Percentiles rank a stretch among this genome's conserved stretches.
phyloP scores from a whole-genome alignment of 306 rosid species.

The Astragalus glycyphyllos region DNA sequence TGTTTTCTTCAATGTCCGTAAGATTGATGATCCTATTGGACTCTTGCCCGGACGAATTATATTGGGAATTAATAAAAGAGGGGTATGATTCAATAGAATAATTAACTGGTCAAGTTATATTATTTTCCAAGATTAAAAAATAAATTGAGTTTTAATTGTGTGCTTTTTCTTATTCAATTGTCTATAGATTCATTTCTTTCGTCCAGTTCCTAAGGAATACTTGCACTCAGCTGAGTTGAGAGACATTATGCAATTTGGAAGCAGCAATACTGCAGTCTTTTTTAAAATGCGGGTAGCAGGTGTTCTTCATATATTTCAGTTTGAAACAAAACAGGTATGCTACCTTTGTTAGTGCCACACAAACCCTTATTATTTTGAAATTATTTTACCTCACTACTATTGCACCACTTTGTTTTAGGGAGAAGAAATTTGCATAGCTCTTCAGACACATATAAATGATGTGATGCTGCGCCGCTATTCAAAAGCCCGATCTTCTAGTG shows the following conservation, averaged over 20 bases:
- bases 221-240: constrained; percentile 95
- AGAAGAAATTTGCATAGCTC: constrained; percentile 98
- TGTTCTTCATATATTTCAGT: constrained; percentile 96
- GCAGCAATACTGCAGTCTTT: constrained; percentile 95
- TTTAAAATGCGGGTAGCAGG: constrained; percentile 99
- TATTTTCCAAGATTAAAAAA: not conserved
- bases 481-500: constrained; percentile 75
- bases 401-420: constrained; percentile 60
- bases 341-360: constrained; percentile 10
- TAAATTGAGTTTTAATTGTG: constrained; percentile 29
- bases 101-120: constrained; percentile 4
- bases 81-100: constrained; percentile 62
- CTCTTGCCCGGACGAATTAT: constrained; percentile 89
- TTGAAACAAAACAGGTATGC: constrained; percentile 95
- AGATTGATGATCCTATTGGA: constrained; percentile 99
- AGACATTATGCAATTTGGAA: constrained; percentile 99
- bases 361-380: constrained; percentile 14
- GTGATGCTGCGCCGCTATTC: constrained; percentile 98
- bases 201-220: constrained; percentile 99
- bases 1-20: constrained; percentile 91
- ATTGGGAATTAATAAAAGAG: constrained; percentile 94
- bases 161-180: constrained; percentile 43
- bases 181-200: constrained; percentile 89
- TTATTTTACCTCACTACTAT: constrained; percentile 23
- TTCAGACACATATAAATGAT: constrained; percentile 97